Conservation (phyloP, 148 eudicot species). For the Vaccinium darrowii region DNA sequence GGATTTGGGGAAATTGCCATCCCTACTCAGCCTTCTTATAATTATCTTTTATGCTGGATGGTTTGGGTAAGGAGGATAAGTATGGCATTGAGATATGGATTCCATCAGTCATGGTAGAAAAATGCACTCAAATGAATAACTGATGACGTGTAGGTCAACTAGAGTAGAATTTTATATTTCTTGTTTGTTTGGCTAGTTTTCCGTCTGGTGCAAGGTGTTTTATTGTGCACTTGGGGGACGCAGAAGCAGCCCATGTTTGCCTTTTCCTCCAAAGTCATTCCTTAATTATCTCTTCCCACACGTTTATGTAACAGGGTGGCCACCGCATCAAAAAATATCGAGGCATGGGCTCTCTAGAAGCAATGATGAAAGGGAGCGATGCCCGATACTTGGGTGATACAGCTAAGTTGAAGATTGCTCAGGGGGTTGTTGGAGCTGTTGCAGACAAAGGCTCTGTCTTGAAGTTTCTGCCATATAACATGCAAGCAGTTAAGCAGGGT, state of each 20-base stretch:
- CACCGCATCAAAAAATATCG: constrained; percentile 77
- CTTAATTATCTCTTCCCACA: neutral
- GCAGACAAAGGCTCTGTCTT: constrained; percentile 89
- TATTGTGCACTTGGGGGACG: neutral
- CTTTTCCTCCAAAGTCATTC: neutral
- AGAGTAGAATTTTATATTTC: neutral
- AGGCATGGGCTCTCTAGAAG: constrained; percentile 97
- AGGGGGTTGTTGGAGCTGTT: constrained; percentile 91
- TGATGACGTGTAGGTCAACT: neutral
- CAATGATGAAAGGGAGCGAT: constrained; percentile 95
- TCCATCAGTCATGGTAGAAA: neutral
- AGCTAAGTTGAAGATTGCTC: constrained; percentile 85
- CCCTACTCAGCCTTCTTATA: neutral
- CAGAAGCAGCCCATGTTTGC: neutral
- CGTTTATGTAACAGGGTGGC: constrained; percentile 46
- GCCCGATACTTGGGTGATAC: constrained; percentile 85
- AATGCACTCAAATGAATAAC: neutral
- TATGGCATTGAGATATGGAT: neutral
- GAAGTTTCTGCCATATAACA: constrained; percentile 76
- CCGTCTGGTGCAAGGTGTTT: neutral
- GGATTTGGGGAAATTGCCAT: too few species aligned
- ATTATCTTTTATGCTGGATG: neutral
- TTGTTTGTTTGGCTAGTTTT: neutral
- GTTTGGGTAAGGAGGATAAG: neutral
- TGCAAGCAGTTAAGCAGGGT: constrained; percentile 94